A percentile compares a stretch with the other conserved stretches of the same genome.
These are phyloP conservation scores for Ascocoryne sarcoides DNA, from an alignment of 2,329 filamentous ascomycete genomes.

Conservation along the genomic window DNA sequence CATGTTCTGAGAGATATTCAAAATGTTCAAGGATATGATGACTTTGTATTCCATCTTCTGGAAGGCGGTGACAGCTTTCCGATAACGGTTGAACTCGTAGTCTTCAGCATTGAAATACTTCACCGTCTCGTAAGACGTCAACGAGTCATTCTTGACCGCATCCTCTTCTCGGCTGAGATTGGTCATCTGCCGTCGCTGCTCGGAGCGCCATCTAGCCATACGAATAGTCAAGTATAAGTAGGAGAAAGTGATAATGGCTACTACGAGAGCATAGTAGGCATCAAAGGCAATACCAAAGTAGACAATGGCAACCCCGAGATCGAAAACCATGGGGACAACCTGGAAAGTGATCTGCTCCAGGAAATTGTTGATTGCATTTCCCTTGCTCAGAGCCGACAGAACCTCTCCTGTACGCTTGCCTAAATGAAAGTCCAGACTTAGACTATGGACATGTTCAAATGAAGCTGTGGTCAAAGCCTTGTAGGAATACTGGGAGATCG, in stretches of 20 bases:
- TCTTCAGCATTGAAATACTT: conserved; percentile 84
- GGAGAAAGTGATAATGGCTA: conserved; percentile 85
- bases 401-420: conserved; percentile 96
- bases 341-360: conserved; percentile 95
- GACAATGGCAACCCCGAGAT: conserved; percentile 74
- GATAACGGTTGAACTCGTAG: conserved; percentile 69
- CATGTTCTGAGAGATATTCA: conserved; percentile 74
- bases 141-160: conserved; percentile 96
- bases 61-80: conserved; percentile 59
- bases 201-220: conserved; percentile 86
- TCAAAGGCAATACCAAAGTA: conserved; percentile 77
- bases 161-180: conserved; percentile 93
- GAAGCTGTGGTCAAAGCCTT: conserved; percentile 87
- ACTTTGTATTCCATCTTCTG: conserved; percentile 70
- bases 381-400: conserved; percentile 89
- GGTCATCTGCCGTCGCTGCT: conserved; percentile 86
- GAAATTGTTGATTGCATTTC: conserved; percentile 91
- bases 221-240: conserved; percentile 96
- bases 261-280: conserved; percentile 80
- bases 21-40: conserved; percentile 64
- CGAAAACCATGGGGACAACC: conserved; percentile 88
- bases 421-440: conserved; percentile 93
- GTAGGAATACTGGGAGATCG: conserved; percentile 94
- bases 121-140: conserved; percentile 95
- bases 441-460: conserved; percentile 92